Percentiles rank a stretch among this genome's conserved stretches.
These are phyloP conservation scores for Aspergillus floridensis DNA, from an alignment of 2,329 filamentous ascomycete genomes.

Conservation along the genomic window DNA sequence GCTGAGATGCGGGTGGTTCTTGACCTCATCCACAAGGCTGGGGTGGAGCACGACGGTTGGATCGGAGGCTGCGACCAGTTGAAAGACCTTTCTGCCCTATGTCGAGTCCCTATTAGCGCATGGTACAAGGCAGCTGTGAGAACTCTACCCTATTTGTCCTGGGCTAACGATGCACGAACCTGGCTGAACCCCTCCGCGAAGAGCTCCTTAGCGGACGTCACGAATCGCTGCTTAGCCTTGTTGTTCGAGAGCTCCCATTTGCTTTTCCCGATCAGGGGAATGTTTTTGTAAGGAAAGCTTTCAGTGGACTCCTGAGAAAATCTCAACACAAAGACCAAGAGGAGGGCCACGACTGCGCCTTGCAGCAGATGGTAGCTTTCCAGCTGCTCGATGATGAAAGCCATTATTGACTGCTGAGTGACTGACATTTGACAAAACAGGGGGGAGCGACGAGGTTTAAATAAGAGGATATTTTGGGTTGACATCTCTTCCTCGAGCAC, in stretches of 20 bases:
- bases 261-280: conserved; percentile 30
- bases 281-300: conserved; percentile 26
- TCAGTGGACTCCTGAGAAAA: conserved; percentile 27
- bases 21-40: conserved; percentile 32
- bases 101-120: not conserved
- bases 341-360: conserved; percentile 19
- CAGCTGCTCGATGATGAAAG: conserved; percentile 23
- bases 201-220: conserved; percentile 22
- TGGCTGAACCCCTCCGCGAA: conserved; percentile 29
- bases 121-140: not conserved
- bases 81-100: conserved; percentile 27
- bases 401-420: conserved; percentile 17
- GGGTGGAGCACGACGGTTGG: conserved; percentile 32
- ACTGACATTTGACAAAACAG: not conserved
- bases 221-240: conserved; percentile 29
- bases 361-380: conserved; percentile 24
- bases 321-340: conserved; percentile 21
- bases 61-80: conserved; percentile 23
- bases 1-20: conserved; percentile 29
- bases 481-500: not conserved
- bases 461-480: not conserved
- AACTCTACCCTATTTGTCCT: not conserved
- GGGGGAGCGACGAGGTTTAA: not conserved
- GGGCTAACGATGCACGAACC: conserved; percentile 12
- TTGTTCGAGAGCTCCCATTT: conserved; percentile 32